Conservation (phyloP, 2,329 filamentous ascomycete species). For the Boeremia exigua region DNA sequence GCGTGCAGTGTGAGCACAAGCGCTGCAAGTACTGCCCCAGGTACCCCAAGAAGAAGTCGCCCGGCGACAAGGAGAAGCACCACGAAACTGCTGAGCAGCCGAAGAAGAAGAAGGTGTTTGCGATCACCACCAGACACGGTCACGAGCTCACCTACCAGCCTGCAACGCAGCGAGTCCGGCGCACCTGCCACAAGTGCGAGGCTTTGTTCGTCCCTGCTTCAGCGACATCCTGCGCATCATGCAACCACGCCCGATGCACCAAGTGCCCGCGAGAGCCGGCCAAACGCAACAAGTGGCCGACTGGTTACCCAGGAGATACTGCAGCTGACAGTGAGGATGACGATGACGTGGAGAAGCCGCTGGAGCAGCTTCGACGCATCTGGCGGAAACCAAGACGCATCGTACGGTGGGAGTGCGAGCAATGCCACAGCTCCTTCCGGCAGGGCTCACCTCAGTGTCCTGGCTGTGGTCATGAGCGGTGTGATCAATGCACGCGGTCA, state of each 20-base stretch:
- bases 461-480: constrained; percentile 67
- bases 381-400: constrained; percentile 54
- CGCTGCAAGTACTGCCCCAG: constrained; percentile 83
- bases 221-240: constrained; percentile 69
- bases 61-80: constrained; percentile 42
- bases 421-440: constrained; percentile 67
- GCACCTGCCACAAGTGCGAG: constrained; percentile 77
- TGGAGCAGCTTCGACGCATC: constrained; percentile 43
- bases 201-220: constrained; percentile 61
- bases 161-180: constrained; percentile 73
- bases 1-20: constrained; percentile 76
- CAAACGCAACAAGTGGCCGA: constrained; percentile 72
- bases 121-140: constrained; percentile 68
- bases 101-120: constrained; percentile 59
- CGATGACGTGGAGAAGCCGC: constrained; percentile 29
- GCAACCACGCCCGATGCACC: constrained; percentile 76
- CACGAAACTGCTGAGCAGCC: constrained; percentile 55
- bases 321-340: constrained; percentile 44
- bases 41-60: constrained; percentile 69
- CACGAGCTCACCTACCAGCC: constrained; percentile 75
- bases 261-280: constrained; percentile 81
- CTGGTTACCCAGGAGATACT: constrained; percentile 72
- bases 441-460: constrained; percentile 62
- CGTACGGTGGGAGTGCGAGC: constrained; percentile 62
- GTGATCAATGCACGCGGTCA: constrained; percentile 63